phyloP scores from a whole-genome alignment of 2,329 filamentous ascomycete species.

The Ascochyta clinopodiicola region DNA sequence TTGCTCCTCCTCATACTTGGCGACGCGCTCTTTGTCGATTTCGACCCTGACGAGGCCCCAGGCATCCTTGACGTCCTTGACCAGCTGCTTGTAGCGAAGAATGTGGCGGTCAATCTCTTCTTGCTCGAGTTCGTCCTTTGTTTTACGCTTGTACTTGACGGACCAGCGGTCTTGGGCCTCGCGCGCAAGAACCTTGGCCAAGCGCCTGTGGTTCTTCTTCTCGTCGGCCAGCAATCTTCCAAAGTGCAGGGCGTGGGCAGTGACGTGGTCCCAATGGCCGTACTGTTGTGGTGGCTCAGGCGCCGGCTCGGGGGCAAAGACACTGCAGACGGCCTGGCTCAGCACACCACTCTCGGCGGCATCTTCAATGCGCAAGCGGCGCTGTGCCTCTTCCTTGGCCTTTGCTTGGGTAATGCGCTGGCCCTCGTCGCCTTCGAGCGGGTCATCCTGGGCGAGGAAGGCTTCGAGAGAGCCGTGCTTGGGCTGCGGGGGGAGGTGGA shows the following conservation, averaged over 20 bases:
- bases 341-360: constrained; percentile 80
- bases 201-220: constrained; percentile 75
- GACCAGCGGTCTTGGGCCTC: constrained; percentile 79
- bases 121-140: constrained; percentile 76
- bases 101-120: constrained; percentile 75
- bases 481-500: constrained; percentile 54
- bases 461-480: constrained; percentile 64
- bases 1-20: constrained; percentile 67
- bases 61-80: constrained; percentile 67
- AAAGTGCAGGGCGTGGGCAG: constrained; percentile 80
- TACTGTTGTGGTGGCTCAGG: constrained; percentile 81
- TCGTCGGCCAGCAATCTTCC: constrained; percentile 81
- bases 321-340: constrained; percentile 71
- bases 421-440: constrained; percentile 52
- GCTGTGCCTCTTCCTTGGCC: constrained; percentile 66
- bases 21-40: constrained; percentile 62
- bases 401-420: constrained; percentile 42
- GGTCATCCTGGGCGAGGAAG: constrained; percentile 66
- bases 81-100: constrained; percentile 73
- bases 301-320: constrained; percentile 74
- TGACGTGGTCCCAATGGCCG: constrained; percentile 85
- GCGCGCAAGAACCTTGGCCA: constrained; percentile 80
- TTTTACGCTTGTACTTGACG: constrained; percentile 62
- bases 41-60: constrained; percentile 66
- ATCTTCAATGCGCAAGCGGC: constrained; percentile 73